phyloP scores from a whole-genome alignment of 192 early-diverging fungal species.

The Gigaspora rosea region DNA sequence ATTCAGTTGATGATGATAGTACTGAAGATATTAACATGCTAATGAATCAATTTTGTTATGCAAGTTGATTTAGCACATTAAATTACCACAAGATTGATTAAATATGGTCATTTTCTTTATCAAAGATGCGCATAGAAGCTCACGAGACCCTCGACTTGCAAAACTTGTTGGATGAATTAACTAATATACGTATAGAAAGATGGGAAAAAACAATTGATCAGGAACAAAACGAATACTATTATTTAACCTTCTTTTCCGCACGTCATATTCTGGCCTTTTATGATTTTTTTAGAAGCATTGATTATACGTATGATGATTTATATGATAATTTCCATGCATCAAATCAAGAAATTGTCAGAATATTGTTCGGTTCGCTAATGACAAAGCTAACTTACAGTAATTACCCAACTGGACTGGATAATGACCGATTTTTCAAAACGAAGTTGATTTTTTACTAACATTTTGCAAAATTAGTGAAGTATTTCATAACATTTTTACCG shows the following conservation, averaged over 20 bases:
- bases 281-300: not conserved
- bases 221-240: conserved; percentile 2
- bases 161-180: not conserved
- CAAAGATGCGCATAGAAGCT: not conserved
- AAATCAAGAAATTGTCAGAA: not conserved
- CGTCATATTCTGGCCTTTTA: conserved; percentile 9
- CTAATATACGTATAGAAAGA: not conserved
- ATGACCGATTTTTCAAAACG: not conserved
- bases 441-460: not conserved
- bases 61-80: conserved; percentile 22
- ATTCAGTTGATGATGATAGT: not conserved
- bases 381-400: not conserved
- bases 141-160: not conserved
- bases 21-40: not conserved
- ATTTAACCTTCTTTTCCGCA: conserved; percentile 3
- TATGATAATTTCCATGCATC: too few species aligned
- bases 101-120: not conserved
- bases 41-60: conserved; percentile 17
- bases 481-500: conserved; percentile 1
- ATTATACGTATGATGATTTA: too few species aligned
- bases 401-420: too few species aligned
- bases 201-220: conserved; percentile 1
- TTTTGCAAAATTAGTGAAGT: conserved; percentile 4
- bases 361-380: not conserved
- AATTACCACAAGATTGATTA: not conserved